phyloP scores from a whole-genome alignment of 2,329 filamentous ascomycete genomes.

The Colletotrichum sp. region DNA sequence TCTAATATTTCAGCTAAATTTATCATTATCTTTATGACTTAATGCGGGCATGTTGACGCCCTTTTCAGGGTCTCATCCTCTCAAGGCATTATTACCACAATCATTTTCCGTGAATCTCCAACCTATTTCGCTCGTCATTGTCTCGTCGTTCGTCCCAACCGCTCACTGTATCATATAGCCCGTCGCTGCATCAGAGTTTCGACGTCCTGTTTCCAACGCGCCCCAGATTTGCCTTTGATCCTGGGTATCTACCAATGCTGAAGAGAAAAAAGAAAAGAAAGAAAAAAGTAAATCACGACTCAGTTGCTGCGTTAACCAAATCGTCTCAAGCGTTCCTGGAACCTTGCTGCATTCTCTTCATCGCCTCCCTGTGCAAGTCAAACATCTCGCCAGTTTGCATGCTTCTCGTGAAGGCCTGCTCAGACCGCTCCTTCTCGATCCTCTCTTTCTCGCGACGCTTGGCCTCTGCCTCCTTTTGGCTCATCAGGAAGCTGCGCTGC shows the following conservation, averaged over 20 bases:
- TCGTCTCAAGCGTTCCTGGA: constrained; percentile 34
- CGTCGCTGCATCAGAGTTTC: not conserved
- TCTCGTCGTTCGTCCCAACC: not conserved
- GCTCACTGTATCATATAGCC: not conserved
- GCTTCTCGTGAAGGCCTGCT: constrained; percentile 71
- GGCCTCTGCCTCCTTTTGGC: constrained; percentile 67
- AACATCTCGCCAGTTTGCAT: constrained; percentile 80
- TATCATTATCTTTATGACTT: constrained; percentile 10
- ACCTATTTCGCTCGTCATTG: not conserved
- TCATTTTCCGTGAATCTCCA: not conserved
- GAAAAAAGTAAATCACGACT: not conserved
- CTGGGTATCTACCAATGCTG: constrained; percentile 17
- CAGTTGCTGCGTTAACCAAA: not conserved
- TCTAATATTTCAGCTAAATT: not conserved
- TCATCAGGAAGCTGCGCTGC: constrained; percentile 61
- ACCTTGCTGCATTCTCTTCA: constrained; percentile 76
- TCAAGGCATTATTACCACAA: not conserved
- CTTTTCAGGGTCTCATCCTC: not conserved
- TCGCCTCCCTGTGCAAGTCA: constrained; percentile 77
- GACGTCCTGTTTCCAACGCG: constrained; percentile 9
- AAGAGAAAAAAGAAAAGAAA: not conserved
- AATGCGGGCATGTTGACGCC: not conserved
- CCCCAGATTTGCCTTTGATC: not conserved
- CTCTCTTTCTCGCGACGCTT: constrained; percentile 63
- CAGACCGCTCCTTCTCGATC: constrained; percentile 60